Evolutionary conservation across 805 yeast species (phyloP), one percentile per base, ranked within the genome.

Genomic region (Cyberlindnera samutprakarnensis): DNA sequence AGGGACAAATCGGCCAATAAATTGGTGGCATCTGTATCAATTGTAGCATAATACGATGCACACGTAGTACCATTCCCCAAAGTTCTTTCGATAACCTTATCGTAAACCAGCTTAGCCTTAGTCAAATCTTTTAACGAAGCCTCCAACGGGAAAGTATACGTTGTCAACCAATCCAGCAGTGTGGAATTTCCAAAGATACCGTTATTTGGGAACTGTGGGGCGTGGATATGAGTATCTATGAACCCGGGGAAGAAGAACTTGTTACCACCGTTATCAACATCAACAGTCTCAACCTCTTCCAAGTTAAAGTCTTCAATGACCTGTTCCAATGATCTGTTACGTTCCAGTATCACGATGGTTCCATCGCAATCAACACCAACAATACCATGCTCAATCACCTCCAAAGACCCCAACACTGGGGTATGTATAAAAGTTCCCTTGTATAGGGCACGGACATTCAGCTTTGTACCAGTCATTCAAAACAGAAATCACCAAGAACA

Each of bases 91-190:
- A 92, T 73, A 5, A 81, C 82, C 43, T 68, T 70, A 11, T 66
- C 43, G 53, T 90, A 92, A 2, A 88, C 77, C 6, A 62, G 52
- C 10, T 57, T 42, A 0, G 95, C 96, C 28, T 66, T 52, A 1
- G 53, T 47, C 15, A 69, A 43, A 40, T 79, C 72, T 14, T 57
- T 60, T 39, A 85, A 69, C 4, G 82, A 67, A 7, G 82, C 63
- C 56, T 92, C 98, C 35, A 88, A 56, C 1, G 96, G 94, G 64
- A 88, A 92, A 0, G 98, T 92, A 54, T 86, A 87, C 15, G 70
- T 74, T 17, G 75, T 70, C 28, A 92, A 66, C 98, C 98, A 92
- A 42, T 90, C 94, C 35, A 92, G 61, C 26, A 92, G 63, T 2
- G 95, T 90, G 3, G 85, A 65, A 37, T 78, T 79, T 17, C 94